Conservation (phyloP, 805 yeast genomes). For the Lipomyces yamadae region DNA sequence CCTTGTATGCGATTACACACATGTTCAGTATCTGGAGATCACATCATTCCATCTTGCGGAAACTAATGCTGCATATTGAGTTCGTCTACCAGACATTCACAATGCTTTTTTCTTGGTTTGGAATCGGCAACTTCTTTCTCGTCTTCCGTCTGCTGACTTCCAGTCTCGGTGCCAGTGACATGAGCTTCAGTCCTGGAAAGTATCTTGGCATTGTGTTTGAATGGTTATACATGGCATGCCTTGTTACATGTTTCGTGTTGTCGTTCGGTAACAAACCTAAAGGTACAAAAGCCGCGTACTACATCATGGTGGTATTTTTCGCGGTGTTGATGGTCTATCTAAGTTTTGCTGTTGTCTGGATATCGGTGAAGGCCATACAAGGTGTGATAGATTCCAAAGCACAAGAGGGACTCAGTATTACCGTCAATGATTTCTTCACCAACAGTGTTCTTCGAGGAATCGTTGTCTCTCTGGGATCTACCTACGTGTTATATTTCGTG, state of each 20-base stretch:
- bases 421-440: constrained; percentile 55
- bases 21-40: constrained; percentile 77
- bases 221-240: constrained; percentile 82
- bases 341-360: constrained; percentile 78
- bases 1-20: constrained; percentile 82
- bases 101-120: constrained; percentile 87
- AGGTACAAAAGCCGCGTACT: constrained; percentile 81
- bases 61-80: constrained; percentile 74
- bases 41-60: constrained; percentile 68
- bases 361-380: constrained; percentile 62
- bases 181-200: constrained; percentile 61
- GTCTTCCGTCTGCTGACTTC: constrained; percentile 87
- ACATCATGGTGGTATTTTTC: constrained; percentile 74
- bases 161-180: constrained; percentile 65
- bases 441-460: constrained; percentile 81
- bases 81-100: constrained; percentile 76
- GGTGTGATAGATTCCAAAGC: constrained; percentile 53
- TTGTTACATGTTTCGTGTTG: constrained; percentile 83
- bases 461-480: constrained; percentile 81
- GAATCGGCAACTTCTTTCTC: constrained; percentile 84
- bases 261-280: constrained; percentile 94
- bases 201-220: constrained; percentile 76
- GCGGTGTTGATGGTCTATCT: constrained; percentile 85
- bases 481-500: constrained; percentile 77
- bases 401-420: constrained; percentile 68